Evolutionary conservation across 2,329 filamentous ascomycete species (phyloP), one percentile per base, ranked within the genome.

Genomic region (Grosmannia clavigera): DNA sequence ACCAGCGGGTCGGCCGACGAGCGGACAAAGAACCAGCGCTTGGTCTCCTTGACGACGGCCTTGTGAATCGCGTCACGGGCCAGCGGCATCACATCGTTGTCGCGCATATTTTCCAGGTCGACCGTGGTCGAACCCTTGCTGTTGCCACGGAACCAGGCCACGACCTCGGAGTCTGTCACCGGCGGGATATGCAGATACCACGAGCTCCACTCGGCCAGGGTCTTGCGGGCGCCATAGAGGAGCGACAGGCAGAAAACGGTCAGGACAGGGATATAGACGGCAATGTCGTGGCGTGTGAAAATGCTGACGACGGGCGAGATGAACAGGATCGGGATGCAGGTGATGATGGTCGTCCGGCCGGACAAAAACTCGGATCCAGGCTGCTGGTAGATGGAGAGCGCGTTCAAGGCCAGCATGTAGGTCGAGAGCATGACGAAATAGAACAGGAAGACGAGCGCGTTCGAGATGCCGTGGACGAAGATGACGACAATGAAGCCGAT

Each of bases 361-460:
- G 79, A 81, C 22, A 79, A 69, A 64, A 82, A 82, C 2, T 70
- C 69, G 5, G 76, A 77, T 3, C 78, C 79, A 0, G 79, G 79
- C 60, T 79, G 74, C 63, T 80, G 76, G 66, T 73, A 77, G 48
- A 71, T 75, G 33, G 75, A 72, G 25, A 78, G 70, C 9, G 72
- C 75, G n/a, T 78, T 78, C 58, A 82, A 72, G 1, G 76, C 67
- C 3, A 77, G 75, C 53, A 82, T 74, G 64, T 82, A 82, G 3
- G 76, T 73, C 4, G 79, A 80, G 43, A 82, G 67, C 19, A 73
- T 74, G 38, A 79, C 67, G 5, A 82, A 72, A 63, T 82, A 82
- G 59, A 81, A 74, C 63, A 78, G 75, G 66, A 81, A 82, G n/a
- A 81, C 72, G 6, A 79, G 75, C 5, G 75, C 80, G 3, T 71